A percentile compares a stretch with the other conserved stretches of the same genome.
These are phyloP conservation scores for Amanita molliuscula DNA, from an alignment of 768 basidiomycete species.

Conservation along the genomic window DNA sequence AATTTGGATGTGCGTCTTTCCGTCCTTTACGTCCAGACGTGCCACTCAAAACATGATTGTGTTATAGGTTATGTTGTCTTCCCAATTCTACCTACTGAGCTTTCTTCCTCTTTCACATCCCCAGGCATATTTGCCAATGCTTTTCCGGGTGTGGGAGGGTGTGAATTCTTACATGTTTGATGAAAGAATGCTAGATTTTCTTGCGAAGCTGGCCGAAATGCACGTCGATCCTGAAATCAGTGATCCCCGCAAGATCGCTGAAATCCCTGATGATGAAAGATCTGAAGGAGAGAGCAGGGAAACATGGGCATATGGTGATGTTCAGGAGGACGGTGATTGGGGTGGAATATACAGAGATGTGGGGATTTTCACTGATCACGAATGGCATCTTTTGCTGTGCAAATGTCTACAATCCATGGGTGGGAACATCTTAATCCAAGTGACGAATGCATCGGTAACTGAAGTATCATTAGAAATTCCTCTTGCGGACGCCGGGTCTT, in stretches of 20 bases:
- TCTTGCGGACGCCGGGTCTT: conserved; percentile 61
- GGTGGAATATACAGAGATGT: conserved; percentile 76
- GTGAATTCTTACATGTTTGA: conserved; percentile 86
- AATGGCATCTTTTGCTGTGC: conserved; percentile 83
- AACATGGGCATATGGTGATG: conserved; percentile 36
- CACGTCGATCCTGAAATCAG: conserved; percentile 73
- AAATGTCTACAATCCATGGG: conserved; percentile 82
- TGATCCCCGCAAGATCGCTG: conserved; percentile 56
- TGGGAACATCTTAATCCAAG: conserved; percentile 20
- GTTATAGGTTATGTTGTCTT: conserved; percentile 57
- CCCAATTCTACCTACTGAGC: conserved; percentile 78
- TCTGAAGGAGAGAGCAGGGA: conserved; percentile 55
- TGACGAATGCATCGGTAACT: neutral
- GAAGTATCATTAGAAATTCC: conserved; percentile 44
- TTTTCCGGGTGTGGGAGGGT: conserved; percentile 82
- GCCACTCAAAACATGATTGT: neutral
- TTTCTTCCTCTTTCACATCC: conserved; percentile 83
- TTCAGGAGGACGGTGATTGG: conserved; percentile 37
- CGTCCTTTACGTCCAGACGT: neutral
- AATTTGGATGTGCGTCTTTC: conserved; percentile 51
- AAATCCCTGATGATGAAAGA: conserved; percentile 60
- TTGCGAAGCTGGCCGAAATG: conserved; percentile 66
- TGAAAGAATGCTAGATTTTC: conserved; percentile 81
- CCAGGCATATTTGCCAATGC: conserved; percentile 72
- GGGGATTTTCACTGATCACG: conserved; percentile 77